Evolutionary conservation across 192 early-diverging fungal genomes (phyloP), one percentile per base, ranked within the genome.

Genomic region (Umbelopsis isabellina): DNA sequence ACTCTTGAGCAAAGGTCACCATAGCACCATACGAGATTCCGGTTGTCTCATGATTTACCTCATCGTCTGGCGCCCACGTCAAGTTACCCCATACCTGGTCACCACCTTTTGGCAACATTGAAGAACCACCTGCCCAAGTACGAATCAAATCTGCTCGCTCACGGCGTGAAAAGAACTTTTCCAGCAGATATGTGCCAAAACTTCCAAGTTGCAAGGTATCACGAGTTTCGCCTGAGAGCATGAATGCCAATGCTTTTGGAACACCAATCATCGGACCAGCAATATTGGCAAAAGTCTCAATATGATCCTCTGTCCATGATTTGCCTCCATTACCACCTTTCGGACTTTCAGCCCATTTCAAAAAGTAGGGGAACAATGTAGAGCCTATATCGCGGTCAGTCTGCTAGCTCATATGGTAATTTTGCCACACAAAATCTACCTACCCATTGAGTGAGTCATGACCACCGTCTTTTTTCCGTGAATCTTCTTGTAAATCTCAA

Each of bases 61-160:
- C 76, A 72, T 95, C 92, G 70, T 95, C 94, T 10, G 95, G 94
- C 1, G 95, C 91, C 21, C 79, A 65, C 0, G 67, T 66, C 6
- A 71, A 41, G 25, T 83, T 81, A 12, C 95, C 95, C 95, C 95
- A 97, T 27, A 96, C 72, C 7, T 77, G 77, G 23, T 91, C 79
- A 41, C 94, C 94, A 49, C 95, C 95, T 72, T 94, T 93, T 65
- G 92, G 94, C 20, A 95, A 79, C 83, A 97, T 83, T 13, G 90
- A 88, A 1, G 84, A 80, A 22, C 91, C 77, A 16, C 93, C 93
- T 20, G 87, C 90, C 93, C 93, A 97, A 25, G 87, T 90, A 12
- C 93, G 90, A 73, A 94, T 91, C 1, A 97, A 76, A 16, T 84
- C 81, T 1, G 90, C 88, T 5, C 92, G 80, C 70, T 96, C 93